A percentile compares a stretch with the other conserved stretches of the same genome.
Evolutionary conservation across 139 green algal genomes (phyloP).

Genomic region (Micractinium conductrix): DNA sequence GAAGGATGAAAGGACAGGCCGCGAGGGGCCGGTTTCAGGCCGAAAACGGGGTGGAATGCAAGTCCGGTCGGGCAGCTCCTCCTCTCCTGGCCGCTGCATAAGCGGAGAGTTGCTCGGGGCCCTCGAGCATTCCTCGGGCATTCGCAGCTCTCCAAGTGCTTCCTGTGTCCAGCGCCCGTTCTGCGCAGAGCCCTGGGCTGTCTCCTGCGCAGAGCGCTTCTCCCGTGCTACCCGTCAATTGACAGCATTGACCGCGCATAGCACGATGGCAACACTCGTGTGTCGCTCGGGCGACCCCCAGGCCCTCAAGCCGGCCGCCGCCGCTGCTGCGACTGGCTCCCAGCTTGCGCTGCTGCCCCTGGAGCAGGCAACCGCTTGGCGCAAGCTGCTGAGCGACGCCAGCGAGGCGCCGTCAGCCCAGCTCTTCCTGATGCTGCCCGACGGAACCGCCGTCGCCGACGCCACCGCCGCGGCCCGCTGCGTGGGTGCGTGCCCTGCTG

Average conservation of each 20-base stretch:
- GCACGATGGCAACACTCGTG: conserved; percentile 40
- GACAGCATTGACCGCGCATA: too few species aligned
- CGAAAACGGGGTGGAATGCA: too few species aligned
- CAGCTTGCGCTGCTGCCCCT: conserved; percentile 22
- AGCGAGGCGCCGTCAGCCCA: conserved; percentile 43
- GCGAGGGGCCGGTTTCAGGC: too few species aligned
- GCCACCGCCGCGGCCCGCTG: conserved; percentile 67
- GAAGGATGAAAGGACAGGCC: too few species aligned
- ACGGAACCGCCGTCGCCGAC: conserved; percentile 55
- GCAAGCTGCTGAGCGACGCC: conserved; percentile 30
- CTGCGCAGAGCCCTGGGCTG: too few species aligned
- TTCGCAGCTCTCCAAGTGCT: too few species aligned
- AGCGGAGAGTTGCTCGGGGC: too few species aligned
- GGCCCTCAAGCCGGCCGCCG: conserved; percentile 61
- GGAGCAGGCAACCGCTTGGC: neutral
- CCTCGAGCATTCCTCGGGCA: too few species aligned
- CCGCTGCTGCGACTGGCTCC: conserved; percentile 36
- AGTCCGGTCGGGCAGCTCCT: too few species aligned
- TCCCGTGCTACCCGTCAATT: too few species aligned
- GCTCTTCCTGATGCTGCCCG: conserved; percentile 44
- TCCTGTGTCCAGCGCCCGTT: too few species aligned
- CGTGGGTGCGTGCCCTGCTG: conserved; percentile 42
- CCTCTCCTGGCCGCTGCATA: too few species aligned
- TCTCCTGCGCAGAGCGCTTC: neutral
- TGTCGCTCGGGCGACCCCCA: conserved; percentile 60